phyloP scores from a whole-genome alignment of 192 early-diverging fungal species.

The Coemansia furcata region DNA sequence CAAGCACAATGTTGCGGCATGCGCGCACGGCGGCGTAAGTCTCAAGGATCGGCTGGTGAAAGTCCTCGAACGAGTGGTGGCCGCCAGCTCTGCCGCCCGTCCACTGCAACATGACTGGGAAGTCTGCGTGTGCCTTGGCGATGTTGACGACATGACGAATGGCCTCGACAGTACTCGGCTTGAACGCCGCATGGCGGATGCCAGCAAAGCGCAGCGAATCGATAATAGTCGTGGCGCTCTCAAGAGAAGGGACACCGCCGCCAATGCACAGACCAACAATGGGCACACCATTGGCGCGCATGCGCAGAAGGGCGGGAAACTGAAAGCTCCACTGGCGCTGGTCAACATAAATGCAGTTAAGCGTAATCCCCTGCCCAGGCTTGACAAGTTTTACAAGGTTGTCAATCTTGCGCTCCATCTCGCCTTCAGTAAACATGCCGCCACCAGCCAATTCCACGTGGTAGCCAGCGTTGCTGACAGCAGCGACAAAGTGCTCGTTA shows the following conservation, averaged over 20 bases:
- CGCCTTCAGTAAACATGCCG: conserved; percentile 75
- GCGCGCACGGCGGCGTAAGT: conserved; percentile 70
- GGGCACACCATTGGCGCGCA: conserved; percentile 82
- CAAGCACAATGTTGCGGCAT: conserved; percentile 75
- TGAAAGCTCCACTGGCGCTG: conserved; percentile 79
- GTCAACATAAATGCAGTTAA: conserved; percentile 79
- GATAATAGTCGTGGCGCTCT: conserved; percentile 82
- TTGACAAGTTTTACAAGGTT: conserved; percentile 67
- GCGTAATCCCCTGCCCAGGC: conserved; percentile 83
- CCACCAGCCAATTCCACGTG: conserved; percentile 90
- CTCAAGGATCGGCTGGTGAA: conserved; percentile 82
- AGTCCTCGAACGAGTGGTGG: conserved; percentile 96
- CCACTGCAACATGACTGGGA: conserved; percentile 93
- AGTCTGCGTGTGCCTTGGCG: conserved; percentile 74
- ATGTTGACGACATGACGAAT: conserved; percentile 83
- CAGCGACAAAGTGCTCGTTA: conserved; percentile 74
- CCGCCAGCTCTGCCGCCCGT: conserved; percentile 95
- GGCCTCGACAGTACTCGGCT: conserved; percentile 74
- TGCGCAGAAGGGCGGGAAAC: conserved; percentile 72
- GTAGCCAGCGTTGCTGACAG: conserved; percentile 86
- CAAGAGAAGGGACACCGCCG: conserved; percentile 87
- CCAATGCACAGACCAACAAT: conserved; percentile 90
- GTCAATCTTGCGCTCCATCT: conserved; percentile 67
- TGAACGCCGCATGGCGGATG: conserved; percentile 78
- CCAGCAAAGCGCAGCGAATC: conserved; percentile 69